Percentiles rank a stretch among this genome's conserved stretches.
Conservation (phyloP, 139 green algal species). For the Diplosphaera chodatii region DNA sequence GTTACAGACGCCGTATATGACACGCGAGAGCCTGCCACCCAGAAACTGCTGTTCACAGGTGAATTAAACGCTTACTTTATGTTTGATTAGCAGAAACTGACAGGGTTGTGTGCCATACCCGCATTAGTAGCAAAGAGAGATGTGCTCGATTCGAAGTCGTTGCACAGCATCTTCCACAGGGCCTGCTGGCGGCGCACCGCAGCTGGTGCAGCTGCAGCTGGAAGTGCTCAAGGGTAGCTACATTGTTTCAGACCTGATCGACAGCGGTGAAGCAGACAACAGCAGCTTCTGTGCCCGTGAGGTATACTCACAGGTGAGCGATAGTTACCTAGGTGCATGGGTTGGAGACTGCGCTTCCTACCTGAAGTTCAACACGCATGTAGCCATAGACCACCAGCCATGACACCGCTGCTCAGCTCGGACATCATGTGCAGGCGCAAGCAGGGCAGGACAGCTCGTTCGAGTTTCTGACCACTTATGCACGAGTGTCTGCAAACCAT, state of each 20-base stretch:
- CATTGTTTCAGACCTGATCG: background rate
- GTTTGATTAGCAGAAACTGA: too few species aligned
- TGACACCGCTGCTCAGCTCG: too few species aligned
- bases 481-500: background rate
- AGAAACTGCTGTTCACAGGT: background rate
- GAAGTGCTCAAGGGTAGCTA: background rate
- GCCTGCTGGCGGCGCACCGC: too few species aligned
- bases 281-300: conserved; percentile 1
- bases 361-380: too few species aligned
- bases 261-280: background rate
- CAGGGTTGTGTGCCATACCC: too few species aligned
- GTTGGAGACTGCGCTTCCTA: too few species aligned
- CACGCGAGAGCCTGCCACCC: background rate
- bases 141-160: too few species aligned
- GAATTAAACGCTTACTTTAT: too few species aligned
- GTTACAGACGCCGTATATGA: background rate
- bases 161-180: too few species aligned
- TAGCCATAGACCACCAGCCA: too few species aligned
- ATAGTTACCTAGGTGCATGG: too few species aligned
- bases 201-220: background rate
- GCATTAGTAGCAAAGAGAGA: too few species aligned
- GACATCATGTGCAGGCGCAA: conserved; percentile 14
- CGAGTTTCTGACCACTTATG: conserved; percentile 19
- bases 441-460: conserved; percentile 27
- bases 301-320: background rate